Conservation (phyloP, 306 rosid species). For the Quercus parvula region DNA sequence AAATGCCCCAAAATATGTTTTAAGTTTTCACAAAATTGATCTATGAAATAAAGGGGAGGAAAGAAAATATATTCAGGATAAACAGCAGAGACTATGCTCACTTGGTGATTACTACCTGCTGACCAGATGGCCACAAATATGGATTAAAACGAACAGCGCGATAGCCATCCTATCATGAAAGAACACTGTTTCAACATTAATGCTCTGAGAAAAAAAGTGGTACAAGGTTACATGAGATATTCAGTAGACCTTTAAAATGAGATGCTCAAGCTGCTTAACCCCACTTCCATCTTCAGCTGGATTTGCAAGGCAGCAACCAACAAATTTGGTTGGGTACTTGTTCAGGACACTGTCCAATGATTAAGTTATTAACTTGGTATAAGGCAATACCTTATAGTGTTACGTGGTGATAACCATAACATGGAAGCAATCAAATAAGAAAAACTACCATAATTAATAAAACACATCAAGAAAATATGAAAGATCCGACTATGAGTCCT, state of each 20-base stretch:
- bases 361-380: slow-evolving; percentile 21
- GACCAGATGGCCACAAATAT: slow-evolving; percentile 81
- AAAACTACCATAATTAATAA: not conserved
- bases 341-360: slow-evolving; percentile 61
- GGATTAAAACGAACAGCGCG: slow-evolving; percentile 89
- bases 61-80: not conserved
- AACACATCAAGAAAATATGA: not conserved
- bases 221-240: slow-evolving; percentile 11
- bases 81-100: not conserved
- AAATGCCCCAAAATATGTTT: not conserved
- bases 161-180: slow-evolving; percentile 66
- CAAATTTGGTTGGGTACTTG: slow-evolving; percentile 74
- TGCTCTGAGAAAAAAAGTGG: not conserved
- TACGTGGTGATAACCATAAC: not conserved
- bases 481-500: not conserved
- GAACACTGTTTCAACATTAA: slow-evolving; percentile 11
- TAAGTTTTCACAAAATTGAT: not conserved
- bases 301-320: slow-evolving; percentile 93
- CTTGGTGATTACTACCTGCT: slow-evolving; percentile 44
- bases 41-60: not conserved
- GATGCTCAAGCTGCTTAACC: slow-evolving; percentile 64
- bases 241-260: slow-evolving; percentile 57
- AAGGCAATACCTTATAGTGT: not conserved
- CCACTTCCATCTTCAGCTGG: slow-evolving; percentile 86
- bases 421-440: slow-evolving; percentile 6